Evolutionary conservation across 225 moss, liverwort and hornwort species (phyloP).

Genomic region (Straminergon stramineum): DNA sequence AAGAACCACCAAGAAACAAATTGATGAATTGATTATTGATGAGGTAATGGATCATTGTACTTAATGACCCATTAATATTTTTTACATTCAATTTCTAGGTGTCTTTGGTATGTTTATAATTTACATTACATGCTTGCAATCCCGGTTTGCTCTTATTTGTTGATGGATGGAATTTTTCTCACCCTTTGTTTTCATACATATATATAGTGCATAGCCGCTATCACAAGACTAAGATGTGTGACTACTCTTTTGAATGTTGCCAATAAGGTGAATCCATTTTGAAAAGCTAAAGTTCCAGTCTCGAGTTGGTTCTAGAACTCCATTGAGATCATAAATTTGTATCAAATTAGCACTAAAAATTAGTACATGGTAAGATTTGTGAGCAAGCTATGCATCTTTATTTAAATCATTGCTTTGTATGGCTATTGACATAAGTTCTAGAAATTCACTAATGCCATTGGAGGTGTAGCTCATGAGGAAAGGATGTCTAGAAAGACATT

Average conservation of each 20-base stretch:
- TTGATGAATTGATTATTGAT: neutral
- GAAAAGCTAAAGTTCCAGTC: too few relatives aligned
- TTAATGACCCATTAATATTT: too few relatives aligned
- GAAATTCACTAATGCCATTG: fast-evolving
- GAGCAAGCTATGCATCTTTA: neutral
- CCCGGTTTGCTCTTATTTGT: neutral
- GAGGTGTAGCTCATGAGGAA: neutral
- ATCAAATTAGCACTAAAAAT: neutral
- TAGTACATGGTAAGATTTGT: neutral
- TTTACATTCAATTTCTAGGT: too few relatives aligned
- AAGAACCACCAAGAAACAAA: neutral
- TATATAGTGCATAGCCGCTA: neutral
- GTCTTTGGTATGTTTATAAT: neutral
- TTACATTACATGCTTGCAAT: neutral
- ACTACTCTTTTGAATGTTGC: too few relatives aligned
- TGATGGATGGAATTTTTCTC: neutral
- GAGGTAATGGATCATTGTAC: neutral
- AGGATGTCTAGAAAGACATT: neutral
- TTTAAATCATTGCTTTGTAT: neutral
- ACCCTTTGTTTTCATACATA: neutral
- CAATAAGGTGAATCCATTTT: too few relatives aligned
- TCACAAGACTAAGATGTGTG: neutral
- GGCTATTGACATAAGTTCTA: neutral
- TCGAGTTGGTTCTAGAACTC: too few relatives aligned
- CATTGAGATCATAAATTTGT: too few relatives aligned